phyloP scores from a whole-genome alignment of 768 basidiomycete genomes.

The Coprinopsis cinerea region DNA sequence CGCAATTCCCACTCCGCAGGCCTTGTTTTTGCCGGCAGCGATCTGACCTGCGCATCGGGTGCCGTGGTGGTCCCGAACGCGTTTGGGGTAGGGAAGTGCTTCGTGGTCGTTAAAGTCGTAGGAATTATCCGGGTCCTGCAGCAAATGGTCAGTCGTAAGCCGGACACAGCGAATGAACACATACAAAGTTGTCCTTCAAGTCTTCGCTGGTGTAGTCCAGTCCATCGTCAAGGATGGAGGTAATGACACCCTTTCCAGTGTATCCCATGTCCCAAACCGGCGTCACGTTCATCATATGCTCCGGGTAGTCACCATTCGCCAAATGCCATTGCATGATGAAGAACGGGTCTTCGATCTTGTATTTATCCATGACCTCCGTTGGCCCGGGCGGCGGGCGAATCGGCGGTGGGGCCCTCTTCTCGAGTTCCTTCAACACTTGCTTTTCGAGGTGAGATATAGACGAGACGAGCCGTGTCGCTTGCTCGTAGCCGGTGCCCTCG shows the following conservation, averaged over 20 bases:
- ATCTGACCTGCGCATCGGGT: constrained; percentile 98
- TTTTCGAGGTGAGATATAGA: constrained; percentile 42
- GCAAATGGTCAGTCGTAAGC: constrained; percentile 13
- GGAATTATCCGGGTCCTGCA: constrained; percentile 75
- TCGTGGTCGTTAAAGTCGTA: constrained; percentile 96
- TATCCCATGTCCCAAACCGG: constrained; percentile 85
- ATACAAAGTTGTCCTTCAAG: constrained; percentile 84
- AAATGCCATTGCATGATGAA: constrained; percentile 84
- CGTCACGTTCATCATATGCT: constrained; percentile 87
- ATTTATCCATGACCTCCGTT: constrained; percentile 44
- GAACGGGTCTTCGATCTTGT: constrained; percentile 74
- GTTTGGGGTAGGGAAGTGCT: constrained; percentile 74
- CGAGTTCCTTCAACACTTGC: constrained; percentile 20
- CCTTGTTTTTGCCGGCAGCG: constrained; percentile 84
- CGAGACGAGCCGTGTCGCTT: constrained; percentile 38
- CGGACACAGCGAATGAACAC: constrained; percentile 23
- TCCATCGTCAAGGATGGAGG: constrained; percentile 91
- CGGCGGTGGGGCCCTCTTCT: constrained; percentile 56
- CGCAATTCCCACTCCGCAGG: constrained; percentile 91
- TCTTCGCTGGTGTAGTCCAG: constrained; percentile 85
- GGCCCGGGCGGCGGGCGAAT: constrained; percentile 31
- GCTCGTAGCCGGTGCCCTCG: constrained; percentile 32
- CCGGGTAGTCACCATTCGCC: constrained; percentile 47
- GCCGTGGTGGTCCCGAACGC: constrained; percentile 89
- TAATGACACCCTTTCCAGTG: constrained; percentile 78